Percentiles rank a stretch among this genome's conserved stretches.
Evolutionary conservation across 257 asterid genomes (phyloP).

Genomic region (Solanum chilense): DNA sequence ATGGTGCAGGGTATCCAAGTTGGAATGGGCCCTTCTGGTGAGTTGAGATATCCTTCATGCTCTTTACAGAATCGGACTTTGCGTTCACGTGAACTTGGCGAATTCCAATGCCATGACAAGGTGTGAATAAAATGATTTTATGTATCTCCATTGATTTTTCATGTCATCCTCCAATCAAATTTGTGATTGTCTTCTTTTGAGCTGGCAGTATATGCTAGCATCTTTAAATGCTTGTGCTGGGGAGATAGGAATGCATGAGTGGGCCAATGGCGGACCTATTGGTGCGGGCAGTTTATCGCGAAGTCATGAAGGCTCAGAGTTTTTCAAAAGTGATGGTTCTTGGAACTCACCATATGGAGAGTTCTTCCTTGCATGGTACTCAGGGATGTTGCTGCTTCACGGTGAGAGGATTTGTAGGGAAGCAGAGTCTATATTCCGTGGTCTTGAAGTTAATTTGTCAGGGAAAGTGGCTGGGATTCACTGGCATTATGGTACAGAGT

Average conservation of each 20-base stretch:
- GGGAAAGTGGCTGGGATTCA: slow-evolving; percentile 56
- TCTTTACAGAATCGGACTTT: slow-evolving; percentile 29
- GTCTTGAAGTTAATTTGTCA: slow-evolving; percentile 39
- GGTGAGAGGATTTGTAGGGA: slow-evolving; percentile 70
- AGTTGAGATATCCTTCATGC: slow-evolving; percentile 68
- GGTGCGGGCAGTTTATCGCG: slow-evolving; percentile 34
- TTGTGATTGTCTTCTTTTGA: slow-evolving; percentile 7
- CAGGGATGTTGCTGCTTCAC: slow-evolving; percentile 53
- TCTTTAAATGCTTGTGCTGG: slow-evolving; percentile 52
- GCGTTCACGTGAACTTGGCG: slow-evolving; percentile 56
- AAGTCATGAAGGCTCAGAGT: slow-evolving; percentile 41
- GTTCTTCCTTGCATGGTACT: slow-evolving; percentile 76
- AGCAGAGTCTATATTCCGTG: slow-evolving; percentile 51
- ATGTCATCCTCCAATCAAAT: background rate
- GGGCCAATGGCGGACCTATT: slow-evolving; percentile 49
- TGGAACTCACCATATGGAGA: slow-evolving; percentile 57
- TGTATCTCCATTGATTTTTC: background rate
- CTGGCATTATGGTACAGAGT: slow-evolving; percentile 43
- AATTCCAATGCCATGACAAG: slow-evolving; percentile 76
- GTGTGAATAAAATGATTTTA: slow-evolving; percentile 9
- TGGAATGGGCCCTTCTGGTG: slow-evolving; percentile 80
- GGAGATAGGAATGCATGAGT: slow-evolving; percentile 41
- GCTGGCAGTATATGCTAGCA: slow-evolving; percentile 71
- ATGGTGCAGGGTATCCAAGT: slow-evolving; percentile 66
- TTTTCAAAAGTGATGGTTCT: slow-evolving; percentile 43